A percentile compares a stretch with the other conserved stretches of the same genome.
Evolutionary conservation across 192 early-diverging fungal species (phyloP).

Genomic region (Obelidium mucronatum): DNA sequence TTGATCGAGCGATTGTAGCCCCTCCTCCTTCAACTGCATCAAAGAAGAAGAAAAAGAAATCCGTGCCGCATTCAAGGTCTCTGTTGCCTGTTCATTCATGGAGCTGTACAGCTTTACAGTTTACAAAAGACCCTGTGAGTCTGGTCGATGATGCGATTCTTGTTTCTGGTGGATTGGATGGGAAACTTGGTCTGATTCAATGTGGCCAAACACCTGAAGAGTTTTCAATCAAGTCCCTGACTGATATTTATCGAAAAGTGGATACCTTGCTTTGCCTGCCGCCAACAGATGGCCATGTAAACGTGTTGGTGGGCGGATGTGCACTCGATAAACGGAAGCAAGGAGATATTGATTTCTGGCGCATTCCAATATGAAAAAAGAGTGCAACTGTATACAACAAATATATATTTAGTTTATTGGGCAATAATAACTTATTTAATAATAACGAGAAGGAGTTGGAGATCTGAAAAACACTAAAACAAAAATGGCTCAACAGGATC

Average conservation of each 20-base stretch:
- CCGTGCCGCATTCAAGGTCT: background rate
- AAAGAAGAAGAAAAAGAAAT: constrained; percentile 20
- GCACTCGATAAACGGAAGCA: background rate
- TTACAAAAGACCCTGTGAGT: background rate
- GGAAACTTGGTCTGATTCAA: background rate
- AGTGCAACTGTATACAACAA: too few species aligned
- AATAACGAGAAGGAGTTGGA: too few species aligned
- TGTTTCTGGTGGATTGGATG: constrained; percentile 6
- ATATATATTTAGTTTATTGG: too few species aligned
- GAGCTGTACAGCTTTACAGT: constrained; percentile 20
- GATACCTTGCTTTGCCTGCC: background rate
- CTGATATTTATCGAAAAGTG: background rate
- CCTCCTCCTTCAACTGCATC: background rate
- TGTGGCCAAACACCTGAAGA: too few species aligned
- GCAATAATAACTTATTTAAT: too few species aligned
- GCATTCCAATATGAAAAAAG: too few species aligned
- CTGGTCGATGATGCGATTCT: background rate
- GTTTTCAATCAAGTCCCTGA: background rate
- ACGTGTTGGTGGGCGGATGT: background rate
- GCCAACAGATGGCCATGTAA: background rate
- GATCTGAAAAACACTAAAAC: too few species aligned
- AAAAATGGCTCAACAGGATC: too few species aligned
- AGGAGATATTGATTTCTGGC: background rate
- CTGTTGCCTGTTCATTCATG: constrained; percentile 11
- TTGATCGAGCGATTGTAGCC: background rate